Percentiles rank a stretch among this genome's conserved stretches.
Conservation (phyloP, 805 yeast species). For the Isabelozyma rhagii region DNA sequence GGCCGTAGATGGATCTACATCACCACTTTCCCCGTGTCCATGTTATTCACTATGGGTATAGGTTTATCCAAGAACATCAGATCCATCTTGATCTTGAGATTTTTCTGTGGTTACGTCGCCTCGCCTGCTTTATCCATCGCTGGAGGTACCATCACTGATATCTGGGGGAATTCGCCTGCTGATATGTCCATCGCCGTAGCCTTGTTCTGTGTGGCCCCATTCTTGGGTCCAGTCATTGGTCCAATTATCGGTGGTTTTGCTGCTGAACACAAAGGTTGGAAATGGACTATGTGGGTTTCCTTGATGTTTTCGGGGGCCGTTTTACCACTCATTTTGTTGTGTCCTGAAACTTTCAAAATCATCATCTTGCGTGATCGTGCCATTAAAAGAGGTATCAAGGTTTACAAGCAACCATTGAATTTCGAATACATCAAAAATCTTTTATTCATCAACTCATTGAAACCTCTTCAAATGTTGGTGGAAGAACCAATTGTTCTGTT, state of each 20-base stretch:
- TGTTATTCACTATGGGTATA: slow-evolving; percentile 73
- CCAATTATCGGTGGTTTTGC: slow-evolving; percentile 76
- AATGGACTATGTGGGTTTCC: slow-evolving; percentile 66
- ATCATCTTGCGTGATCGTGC: slow-evolving; percentile 61
- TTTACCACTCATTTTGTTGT: slow-evolving; percentile 45
- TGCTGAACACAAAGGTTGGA: slow-evolving; percentile 62
- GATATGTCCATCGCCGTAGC: slow-evolving; percentile 74
- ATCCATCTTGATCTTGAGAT: slow-evolving; percentile 63
- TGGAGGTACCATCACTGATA: slow-evolving; percentile 78
- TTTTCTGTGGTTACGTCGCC: slow-evolving; percentile 71
- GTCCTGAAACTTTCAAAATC: slow-evolving; percentile 80
- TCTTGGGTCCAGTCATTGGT: slow-evolving; percentile 76
- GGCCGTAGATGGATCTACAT: slow-evolving; percentile 66
- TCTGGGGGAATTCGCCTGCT: slow-evolving; percentile 55
- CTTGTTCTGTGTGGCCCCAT: slow-evolving; percentile 74
- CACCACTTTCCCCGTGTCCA: slow-evolving; percentile 58
- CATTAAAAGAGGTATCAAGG: slow-evolving; percentile 51
- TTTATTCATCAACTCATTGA: slow-evolving; percentile 48
- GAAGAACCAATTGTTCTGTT: slow-evolving; percentile 74
- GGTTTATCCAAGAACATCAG: slow-evolving; percentile 62
- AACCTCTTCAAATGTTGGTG: slow-evolving; percentile 66
- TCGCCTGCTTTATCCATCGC: slow-evolving; percentile 83
- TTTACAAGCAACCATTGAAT: slow-evolving; percentile 32
- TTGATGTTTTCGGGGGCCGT: slow-evolving; percentile 64
- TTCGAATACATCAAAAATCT: slow-evolving; percentile 43